Base-by-base conservation (phyloP, 805 yeast genomes). In the Hanseniaspora jakobsenii region DNA sequence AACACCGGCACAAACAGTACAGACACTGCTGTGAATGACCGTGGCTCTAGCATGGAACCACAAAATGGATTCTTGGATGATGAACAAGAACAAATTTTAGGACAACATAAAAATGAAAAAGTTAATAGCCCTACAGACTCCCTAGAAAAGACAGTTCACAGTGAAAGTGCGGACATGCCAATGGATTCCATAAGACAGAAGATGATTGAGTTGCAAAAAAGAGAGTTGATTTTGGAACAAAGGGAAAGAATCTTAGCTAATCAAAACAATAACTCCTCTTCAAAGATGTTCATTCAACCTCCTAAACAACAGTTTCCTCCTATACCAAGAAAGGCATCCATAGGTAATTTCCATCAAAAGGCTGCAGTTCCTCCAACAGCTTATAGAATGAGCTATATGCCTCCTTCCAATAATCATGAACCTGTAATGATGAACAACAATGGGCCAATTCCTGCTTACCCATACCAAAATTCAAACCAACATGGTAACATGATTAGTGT, bases 171-270 rank as follows among this genome's bases (percentile, higher is more conserved):
- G 10, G 27, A 7, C 10, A 24, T 24, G 27, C 34, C 35, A 26
- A 55, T 52, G 24, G 51, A 44, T 16, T 24, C 52, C 3, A 36
- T 60, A 37, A 55, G 57, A 38, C 58, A 56, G 38, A 55, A 58
- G 29, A 63, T 60, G 36, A 38, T 61, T 30, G 63, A 60, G 36
- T 45, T 61, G 21, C 57, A 59, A 30, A 54, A 52, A 30, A 59
- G 55, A 44, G 65, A 61, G 47, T 42, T 61, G 36, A 59, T 59
- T 22, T 48, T 61, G 49, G 61, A 60, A 52, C 64, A 61, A 47
- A 53, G 59, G 8, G 64, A 61, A 49, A 58, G 51, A 34, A 35
- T 28, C 39, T n/a, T 23, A 19, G 14, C 10, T 31, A 32, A 22
- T 17, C 2, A 23, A 12, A 22, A 14, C 16, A 12, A 17, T 39